Conservation (phyloP, 345 rosid species). For the Viola odorata region DNA sequence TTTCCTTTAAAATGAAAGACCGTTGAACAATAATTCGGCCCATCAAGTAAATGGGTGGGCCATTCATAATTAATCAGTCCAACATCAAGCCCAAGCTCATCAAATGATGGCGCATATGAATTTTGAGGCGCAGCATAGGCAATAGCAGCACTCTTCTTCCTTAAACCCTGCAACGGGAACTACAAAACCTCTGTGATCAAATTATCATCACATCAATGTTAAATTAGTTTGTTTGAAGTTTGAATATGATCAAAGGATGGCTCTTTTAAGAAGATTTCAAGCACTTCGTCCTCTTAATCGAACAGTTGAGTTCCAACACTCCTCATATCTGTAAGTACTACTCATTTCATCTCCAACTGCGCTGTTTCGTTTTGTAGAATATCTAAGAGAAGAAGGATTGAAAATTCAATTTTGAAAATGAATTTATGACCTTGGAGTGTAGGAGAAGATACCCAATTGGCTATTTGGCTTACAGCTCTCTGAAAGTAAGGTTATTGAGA, state of each 20-base stretch:
- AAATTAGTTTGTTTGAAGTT: background rate
- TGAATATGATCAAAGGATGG: slow-evolving; percentile 10
- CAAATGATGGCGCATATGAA: background rate
- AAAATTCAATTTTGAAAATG: background rate
- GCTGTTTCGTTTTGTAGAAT: slow-evolving; percentile 20
- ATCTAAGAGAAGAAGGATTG: background rate
- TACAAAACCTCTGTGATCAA: slow-evolving; percentile 6
- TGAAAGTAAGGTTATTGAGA: background rate
- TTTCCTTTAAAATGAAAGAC: too few relatives aligned
- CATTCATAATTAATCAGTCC: background rate
- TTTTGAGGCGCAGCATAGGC: background rate
- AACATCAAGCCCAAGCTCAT: slow-evolving; percentile 5
- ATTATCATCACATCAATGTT: background rate
- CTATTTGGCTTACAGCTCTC: background rate
- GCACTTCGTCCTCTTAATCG: slow-evolving; percentile 29
- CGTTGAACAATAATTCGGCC: too few relatives aligned
- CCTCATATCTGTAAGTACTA: slow-evolving; percentile 46
- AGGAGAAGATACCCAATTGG: slow-evolving; percentile 1
- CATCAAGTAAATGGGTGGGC: too few relatives aligned
- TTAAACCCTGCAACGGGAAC: slow-evolving; percentile 9
- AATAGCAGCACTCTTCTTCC: background rate
- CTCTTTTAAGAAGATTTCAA: slow-evolving; percentile 14
- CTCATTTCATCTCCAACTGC: slow-evolving; percentile 6
- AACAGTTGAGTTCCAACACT: slow-evolving; percentile 29
- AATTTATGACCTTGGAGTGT: background rate